phyloP scores from a whole-genome alignment of 257 asterid species.

The Leptodermis oblonga region DNA sequence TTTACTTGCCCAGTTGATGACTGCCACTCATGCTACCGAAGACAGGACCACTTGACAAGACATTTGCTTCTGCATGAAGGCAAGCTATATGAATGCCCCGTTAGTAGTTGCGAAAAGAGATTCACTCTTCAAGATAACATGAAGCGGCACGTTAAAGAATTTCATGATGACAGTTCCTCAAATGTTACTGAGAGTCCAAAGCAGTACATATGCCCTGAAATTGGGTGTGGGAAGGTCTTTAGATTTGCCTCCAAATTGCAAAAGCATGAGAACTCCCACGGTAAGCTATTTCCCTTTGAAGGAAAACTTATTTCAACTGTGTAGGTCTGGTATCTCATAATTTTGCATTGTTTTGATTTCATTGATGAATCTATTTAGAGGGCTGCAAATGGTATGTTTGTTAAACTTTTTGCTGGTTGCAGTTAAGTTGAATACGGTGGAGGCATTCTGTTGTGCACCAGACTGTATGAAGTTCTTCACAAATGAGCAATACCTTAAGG shows the following conservation, averaged over 20 bases:
- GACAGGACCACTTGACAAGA: slow-evolving; percentile 78
- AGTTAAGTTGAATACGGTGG: slow-evolving; percentile 72
- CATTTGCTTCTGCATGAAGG: slow-evolving; percentile 86
- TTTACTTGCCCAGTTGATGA: slow-evolving; percentile 70
- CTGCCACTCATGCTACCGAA: slow-evolving; percentile 71
- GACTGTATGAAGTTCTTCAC: slow-evolving; percentile 82
- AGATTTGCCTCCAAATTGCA: slow-evolving; percentile 58
- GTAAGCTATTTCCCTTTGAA: slow-evolving; percentile 24
- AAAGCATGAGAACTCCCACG: slow-evolving; percentile 77
- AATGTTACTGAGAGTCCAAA: slow-evolving; percentile 28
- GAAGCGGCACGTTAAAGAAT: slow-evolving; percentile 63
- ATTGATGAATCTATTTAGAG: background rate
- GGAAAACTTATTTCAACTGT: background rate
- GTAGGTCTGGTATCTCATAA: background rate
- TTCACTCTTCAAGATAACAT: slow-evolving; percentile 59
- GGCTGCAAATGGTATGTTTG: background rate
- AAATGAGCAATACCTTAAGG: slow-evolving; percentile 65
- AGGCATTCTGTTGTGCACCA: slow-evolving; percentile 72
- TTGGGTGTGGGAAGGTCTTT: slow-evolving; percentile 80
- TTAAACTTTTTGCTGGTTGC: slow-evolving; percentile 23
- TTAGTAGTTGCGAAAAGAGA: slow-evolving; percentile 41
- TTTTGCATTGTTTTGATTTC: background rate
- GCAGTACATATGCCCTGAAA: slow-evolving; percentile 57
- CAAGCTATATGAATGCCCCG: slow-evolving; percentile 60
- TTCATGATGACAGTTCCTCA: slow-evolving; percentile 46